Base-by-base conservation (phyloP, 176 grass and related monocot species). In the Triticum urartu region DNA sequence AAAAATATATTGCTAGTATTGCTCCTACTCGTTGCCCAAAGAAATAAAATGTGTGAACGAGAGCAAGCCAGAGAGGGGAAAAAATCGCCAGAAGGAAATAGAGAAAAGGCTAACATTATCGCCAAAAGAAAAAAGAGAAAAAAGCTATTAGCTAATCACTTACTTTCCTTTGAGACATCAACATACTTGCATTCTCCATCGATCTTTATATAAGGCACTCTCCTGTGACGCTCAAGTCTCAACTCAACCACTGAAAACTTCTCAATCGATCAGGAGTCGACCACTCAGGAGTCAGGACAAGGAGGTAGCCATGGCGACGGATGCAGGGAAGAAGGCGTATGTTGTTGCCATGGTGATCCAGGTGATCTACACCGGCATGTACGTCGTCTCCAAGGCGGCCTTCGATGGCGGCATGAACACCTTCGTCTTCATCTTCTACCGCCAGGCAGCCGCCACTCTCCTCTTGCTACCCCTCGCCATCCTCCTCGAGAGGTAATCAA, bases 371-470 rank as follows among this genome's bases (percentile, higher is more conserved):
- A 58, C 74, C 26, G 47, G 74, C 74, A 77, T 58, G 74, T 77
- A 77, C 47, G 47, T 77, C 8, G 28, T 77, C 7, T 77, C 74
- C 26, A 77, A 77, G 74, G 74, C 74, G 47, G 74, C 74, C 47
- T 34, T 77, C 45, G 74, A 77, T 50, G 17, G 74, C 2, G 74
- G 47, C 74, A 77, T 77, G 74, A 77, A 77, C 88, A 88, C 89
- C 52, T 88, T 78, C 48, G 93, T 98, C 21, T 95, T 98, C 85
- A 81, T 98, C 88, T 93, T 98, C 86, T 98, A 98, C 67, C 91
- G 95, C 9, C 95, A 98, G 85, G 93, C 93, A 1, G 77, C 80
- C 11, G 95, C 91, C 54, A 77, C 89, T 28, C 33, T 90, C 9
- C 58, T 95, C 5, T 68, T 95, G 72, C 71, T 91, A n/a, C 95